Conservation (phyloP, 1,284 basidiomycete species). For the Sporisorium sorghi region DNA sequence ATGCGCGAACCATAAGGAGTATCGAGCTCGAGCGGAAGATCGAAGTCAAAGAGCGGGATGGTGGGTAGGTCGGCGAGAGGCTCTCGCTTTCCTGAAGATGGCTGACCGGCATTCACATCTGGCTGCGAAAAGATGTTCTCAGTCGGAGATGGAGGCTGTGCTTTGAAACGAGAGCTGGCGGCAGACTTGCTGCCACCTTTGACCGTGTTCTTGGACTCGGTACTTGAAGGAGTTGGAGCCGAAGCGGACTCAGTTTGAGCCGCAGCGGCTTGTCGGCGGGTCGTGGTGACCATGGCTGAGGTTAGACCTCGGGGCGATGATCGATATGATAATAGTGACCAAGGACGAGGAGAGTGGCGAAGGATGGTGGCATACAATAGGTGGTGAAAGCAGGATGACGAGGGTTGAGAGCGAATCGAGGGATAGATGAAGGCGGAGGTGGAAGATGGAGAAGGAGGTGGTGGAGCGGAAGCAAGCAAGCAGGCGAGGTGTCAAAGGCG, state of each 20-base stretch:
- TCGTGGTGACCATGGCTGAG: constrained; percentile 21
- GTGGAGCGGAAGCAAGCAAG: background rate
- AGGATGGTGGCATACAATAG: background rate
- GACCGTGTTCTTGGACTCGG: background rate
- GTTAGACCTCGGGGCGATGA: background rate
- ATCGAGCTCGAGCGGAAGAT: constrained; percentile 36
- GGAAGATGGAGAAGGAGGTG: background rate
- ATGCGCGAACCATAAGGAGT: constrained; percentile 10
- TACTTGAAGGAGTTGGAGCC: background rate
- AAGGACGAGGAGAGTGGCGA: background rate
- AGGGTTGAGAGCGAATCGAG: background rate
- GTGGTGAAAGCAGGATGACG: background rate
- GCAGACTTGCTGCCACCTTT: background rate
- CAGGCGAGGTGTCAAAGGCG: background rate
- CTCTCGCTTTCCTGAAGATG: background rate
- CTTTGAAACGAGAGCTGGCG: background rate
- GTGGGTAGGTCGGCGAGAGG: constrained; percentile 13
- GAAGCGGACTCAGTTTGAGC: background rate
- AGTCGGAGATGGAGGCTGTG: background rate
- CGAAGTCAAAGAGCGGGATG: constrained; percentile 47
- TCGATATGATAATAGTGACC: no score
- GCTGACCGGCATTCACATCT: background rate
- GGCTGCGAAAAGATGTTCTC: background rate
- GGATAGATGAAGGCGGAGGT: background rate
- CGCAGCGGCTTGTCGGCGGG: constrained; percentile 21